These are phyloP conservation scores for Phytophthora pinifolia DNA, from an alignment of 352 stramenopile species.

Conservation along the genomic window DNA sequence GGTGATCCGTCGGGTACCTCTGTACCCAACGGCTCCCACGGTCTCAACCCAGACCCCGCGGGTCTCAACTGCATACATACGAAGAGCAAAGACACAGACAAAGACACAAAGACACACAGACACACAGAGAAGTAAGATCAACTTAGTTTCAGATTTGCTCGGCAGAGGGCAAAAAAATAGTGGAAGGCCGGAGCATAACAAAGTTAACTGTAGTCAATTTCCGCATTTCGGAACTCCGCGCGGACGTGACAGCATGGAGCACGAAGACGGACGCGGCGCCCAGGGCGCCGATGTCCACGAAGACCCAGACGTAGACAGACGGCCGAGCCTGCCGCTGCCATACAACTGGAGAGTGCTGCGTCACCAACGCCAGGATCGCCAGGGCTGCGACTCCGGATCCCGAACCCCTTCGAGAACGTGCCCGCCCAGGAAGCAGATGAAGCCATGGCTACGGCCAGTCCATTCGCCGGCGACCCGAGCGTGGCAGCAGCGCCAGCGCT, in stretches of 20 bases:
- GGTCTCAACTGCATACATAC: too few species aligned
- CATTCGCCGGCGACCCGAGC: neutral
- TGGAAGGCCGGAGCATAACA: slow-evolving; percentile 1
- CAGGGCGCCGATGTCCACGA: neutral
- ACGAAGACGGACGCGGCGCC: neutral
- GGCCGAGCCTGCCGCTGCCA: slow-evolving; percentile 1
- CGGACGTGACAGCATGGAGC: slow-evolving; percentile 1
- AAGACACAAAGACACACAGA: too few species aligned
- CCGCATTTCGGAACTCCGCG: neutral
- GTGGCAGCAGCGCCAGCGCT: neutral
- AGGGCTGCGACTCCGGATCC: slow-evolving; percentile 5
- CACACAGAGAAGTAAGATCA: too few species aligned
- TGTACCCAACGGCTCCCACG: too few species aligned
- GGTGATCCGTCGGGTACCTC: too few species aligned
- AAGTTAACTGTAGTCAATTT: slow-evolving; percentile 12
- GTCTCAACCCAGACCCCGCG: too few species aligned
- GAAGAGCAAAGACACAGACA: too few species aligned
- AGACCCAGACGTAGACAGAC: slow-evolving; percentile 1
- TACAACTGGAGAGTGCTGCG: slow-evolving; percentile 6
- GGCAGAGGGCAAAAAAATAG: too few species aligned
- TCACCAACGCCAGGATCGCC: neutral
- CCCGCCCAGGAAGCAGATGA: neutral
- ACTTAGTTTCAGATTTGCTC: slow-evolving; percentile 1
- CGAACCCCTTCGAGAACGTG: slow-evolving; percentile 3
- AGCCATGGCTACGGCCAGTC: neutral